These are phyloP conservation scores for Candida multigemmis DNA, from an alignment of 805 yeast genomes.

Conservation along the genomic window DNA sequence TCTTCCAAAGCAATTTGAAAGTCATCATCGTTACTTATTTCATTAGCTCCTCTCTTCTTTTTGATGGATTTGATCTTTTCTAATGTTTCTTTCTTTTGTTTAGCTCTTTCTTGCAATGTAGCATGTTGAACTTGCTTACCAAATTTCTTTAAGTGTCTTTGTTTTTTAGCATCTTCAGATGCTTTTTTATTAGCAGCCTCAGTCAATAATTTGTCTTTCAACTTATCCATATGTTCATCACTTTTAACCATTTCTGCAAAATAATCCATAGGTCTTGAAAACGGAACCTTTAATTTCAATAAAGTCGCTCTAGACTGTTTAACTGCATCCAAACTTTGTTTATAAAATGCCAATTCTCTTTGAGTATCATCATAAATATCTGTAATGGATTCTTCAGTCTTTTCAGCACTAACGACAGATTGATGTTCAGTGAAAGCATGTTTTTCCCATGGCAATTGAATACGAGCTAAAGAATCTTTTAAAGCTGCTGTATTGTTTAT, in stretches of 20 bases:
- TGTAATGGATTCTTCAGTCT: constrained; percentile 57
- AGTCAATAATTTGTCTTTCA: constrained; percentile 69
- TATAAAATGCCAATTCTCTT: constrained; percentile 90
- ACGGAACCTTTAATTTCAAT: constrained; percentile 68
- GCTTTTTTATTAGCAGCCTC: constrained; percentile 85
- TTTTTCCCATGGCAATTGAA: constrained; percentile 55
- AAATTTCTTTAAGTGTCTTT: constrained; percentile 89
- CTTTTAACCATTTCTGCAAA: constrained; percentile 98
- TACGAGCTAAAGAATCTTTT: constrained; percentile 57
- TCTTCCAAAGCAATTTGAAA: constrained; percentile 92
- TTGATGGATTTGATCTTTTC: constrained; percentile 87
- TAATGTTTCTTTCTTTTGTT: constrained; percentile 83
- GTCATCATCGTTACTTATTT: constrained; percentile 56
- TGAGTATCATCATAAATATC: constrained; percentile 94
- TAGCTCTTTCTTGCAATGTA: constrained; percentile 86
- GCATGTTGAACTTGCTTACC: constrained; percentile 96
- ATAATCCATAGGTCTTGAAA: constrained; percentile 88
- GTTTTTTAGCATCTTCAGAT: constrained; percentile 86
- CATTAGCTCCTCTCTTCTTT: constrained; percentile 76
- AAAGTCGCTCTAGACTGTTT: constrained; percentile 58
- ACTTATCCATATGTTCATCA: constrained; percentile 95
- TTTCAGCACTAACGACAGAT: constrained; percentile 50
- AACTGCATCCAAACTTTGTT: constrained; percentile 86
- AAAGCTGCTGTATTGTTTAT: constrained; percentile 83
- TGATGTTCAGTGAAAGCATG: constrained; percentile 81